Base-by-base conservation (phyloP, 1,284 basidiomycete species). In the Sporisorium iseilematis-ciliati region DNA sequence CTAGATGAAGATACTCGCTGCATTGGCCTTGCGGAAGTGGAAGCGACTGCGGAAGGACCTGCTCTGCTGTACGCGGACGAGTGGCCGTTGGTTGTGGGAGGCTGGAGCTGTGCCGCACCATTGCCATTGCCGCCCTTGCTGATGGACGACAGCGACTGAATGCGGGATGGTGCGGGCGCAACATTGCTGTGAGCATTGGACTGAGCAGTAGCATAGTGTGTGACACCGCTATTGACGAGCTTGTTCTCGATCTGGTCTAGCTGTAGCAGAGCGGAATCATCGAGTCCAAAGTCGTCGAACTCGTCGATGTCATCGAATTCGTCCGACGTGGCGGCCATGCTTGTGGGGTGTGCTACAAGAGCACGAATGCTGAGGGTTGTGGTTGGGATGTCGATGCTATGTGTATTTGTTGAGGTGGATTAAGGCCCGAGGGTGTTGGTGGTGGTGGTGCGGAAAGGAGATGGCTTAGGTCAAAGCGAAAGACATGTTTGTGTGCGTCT, bases 241-340 rank as follows among this genome's bases (percentile, higher is more conserved):
- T 46, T 78, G 58, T 31, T 65, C 57, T 75, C 62, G 66, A 75
- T 66, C 57, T 63, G 62, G 25, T 66, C 65, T 20, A 70, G 50
- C 49, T 68, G 65, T 4, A 62, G 49, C 7, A 71, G 56, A 7
- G 57, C 63, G 18, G 53, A 60, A 38, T 73, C 68, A 40, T 71
- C 73, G 12, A 69, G 41, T 16, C 62, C 67, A 35, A 79, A 71
- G 57, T 77, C 75, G 64, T 75, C 72, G 26, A 77, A 64, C 31
- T 71, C 65, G 57, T 79, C 78, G 54, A 68, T 65, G 20, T 75
- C 76, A 33, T 71, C 76, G 41, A 74, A 64, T 46, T 78, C 69
- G 50, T 69, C 69, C 20, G 59, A 49, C 8, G 46, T n/a, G 11
- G 49, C 46, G 10, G 55, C 23, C 69, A 71, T 72, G 35, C 2